A percentile compares a stretch with the other conserved stretches of the same genome.
phyloP scores from a whole-genome alignment of 2,329 filamentous ascomycete genomes.

The Phoma sp. region DNA sequence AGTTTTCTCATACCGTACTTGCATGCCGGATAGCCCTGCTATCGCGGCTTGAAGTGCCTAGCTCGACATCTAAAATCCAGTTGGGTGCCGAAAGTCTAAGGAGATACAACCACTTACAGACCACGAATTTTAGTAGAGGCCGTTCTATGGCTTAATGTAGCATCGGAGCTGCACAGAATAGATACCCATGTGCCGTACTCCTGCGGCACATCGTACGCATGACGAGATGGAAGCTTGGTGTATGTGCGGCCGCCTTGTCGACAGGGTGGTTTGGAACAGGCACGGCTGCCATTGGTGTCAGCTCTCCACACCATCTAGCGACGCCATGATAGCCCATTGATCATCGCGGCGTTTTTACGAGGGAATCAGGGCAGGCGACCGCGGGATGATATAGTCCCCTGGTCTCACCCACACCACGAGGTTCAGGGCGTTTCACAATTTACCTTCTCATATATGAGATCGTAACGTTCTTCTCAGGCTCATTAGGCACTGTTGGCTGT shows the following conservation, averaged over 20 bases:
- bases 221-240: slow-evolving; percentile 21
- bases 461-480: slow-evolving; percentile 5
- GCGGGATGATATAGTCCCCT: slow-evolving; percentile 22
- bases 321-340: slow-evolving; percentile 16
- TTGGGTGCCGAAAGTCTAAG: background rate
- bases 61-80: slow-evolving; percentile 3
- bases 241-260: slow-evolving; percentile 19
- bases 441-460: slow-evolving; percentile 9
- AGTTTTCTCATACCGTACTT: slow-evolving; percentile 19
- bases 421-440: slow-evolving; percentile 14
- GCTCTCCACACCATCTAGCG: slow-evolving; percentile 24
- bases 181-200: slow-evolving; percentile 1
- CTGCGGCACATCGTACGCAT: slow-evolving; percentile 20
- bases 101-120: slow-evolving; percentile 4
- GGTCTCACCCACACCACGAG: slow-evolving; percentile 24
- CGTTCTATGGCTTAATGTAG: background rate
- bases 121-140: background rate
- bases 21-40: slow-evolving; percentile 8
- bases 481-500: slow-evolving; percentile 1
- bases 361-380: slow-evolving; percentile 19
- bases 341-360: slow-evolving; percentile 17
- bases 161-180: background rate
- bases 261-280: slow-evolving; percentile 20
- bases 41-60: slow-evolving; percentile 13
- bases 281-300: slow-evolving; percentile 26